phyloP scores from a whole-genome alignment of 2,329 filamentous ascomycete genomes.

The Corinectria fuckeliana region DNA sequence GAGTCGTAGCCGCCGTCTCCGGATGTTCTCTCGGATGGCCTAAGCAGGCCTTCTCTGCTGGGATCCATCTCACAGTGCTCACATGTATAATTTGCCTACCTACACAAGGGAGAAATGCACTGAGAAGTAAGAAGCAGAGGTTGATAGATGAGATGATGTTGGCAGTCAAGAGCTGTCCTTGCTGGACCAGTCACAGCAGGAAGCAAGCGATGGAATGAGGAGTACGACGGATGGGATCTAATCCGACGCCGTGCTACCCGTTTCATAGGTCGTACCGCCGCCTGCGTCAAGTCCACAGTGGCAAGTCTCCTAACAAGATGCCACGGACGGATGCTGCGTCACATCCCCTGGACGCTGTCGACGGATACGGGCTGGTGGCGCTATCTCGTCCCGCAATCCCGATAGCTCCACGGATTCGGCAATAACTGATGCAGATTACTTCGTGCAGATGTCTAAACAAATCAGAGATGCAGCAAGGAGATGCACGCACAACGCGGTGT shows the following conservation, averaged over 20 bases:
- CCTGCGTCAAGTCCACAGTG: too few species aligned
- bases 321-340: too few species aligned
- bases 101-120: not conserved
- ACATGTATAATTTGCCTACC: too few species aligned
- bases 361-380: slow-evolving; percentile 9
- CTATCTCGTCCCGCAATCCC: not conserved
- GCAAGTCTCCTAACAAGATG: too few species aligned
- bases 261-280: too few species aligned
- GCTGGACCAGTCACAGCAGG: too few species aligned
- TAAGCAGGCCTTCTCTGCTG: slow-evolving; percentile 42
- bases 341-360: not conserved
- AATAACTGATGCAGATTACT: not conserved
- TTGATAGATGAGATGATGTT: not conserved
- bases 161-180: too few species aligned
- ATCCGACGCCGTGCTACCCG: not conserved
- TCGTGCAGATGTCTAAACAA: too few species aligned
- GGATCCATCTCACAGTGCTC: slow-evolving; percentile 36
- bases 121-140: not conserved
- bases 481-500: too few species aligned
- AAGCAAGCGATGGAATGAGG: not conserved
- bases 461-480: too few species aligned
- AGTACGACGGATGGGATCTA: not conserved
- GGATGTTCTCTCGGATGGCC: slow-evolving; percentile 27
- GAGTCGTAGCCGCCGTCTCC: slow-evolving; percentile 34
- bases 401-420: not conserved